These are phyloP conservation scores for Trapa bicornis DNA, from an alignment of 345 rosid genomes.

Conservation along the genomic window DNA sequence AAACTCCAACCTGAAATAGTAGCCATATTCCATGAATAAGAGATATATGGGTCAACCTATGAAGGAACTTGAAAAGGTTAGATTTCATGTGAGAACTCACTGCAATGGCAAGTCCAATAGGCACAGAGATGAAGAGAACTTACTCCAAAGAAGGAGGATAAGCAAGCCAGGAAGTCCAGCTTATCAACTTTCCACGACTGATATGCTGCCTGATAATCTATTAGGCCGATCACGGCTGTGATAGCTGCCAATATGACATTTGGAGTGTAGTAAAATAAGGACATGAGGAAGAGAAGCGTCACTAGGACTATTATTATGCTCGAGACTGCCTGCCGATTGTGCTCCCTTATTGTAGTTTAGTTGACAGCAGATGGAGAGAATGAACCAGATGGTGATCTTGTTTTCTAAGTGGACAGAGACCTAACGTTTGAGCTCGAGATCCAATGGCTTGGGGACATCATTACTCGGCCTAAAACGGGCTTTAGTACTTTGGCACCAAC, in stretches of 20 bases:
- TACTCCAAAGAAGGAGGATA: constrained; percentile 74
- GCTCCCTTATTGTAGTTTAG: constrained; percentile 94
- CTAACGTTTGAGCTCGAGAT: too few relatives aligned
- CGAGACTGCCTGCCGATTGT: constrained; percentile 46
- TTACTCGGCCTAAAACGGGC: too few relatives aligned
- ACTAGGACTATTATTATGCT: constrained; percentile 75
- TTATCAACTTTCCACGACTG: constrained; percentile 84
- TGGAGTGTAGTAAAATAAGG: constrained; percentile 87
- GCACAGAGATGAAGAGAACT: constrained; percentile 81
- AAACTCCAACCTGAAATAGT: constrained; percentile 66
- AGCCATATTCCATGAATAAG: neutral
- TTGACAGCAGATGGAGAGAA: constrained; percentile 92
- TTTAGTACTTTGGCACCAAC: too few relatives aligned
- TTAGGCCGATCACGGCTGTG: constrained; percentile 89
- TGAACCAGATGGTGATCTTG: constrained; percentile 34
- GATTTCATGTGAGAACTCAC: constrained; percentile 24
- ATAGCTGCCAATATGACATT: constrained; percentile 76
- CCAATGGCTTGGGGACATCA: too few relatives aligned
- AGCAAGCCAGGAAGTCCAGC: constrained; percentile 80
- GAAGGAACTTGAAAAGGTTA: neutral
- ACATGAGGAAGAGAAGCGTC: constrained; percentile 86
- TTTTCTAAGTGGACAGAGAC: too few relatives aligned
- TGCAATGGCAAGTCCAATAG: constrained; percentile 77
- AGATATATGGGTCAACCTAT: neutral
- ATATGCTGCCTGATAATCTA: constrained; percentile 60